Conservation (phyloP, 805 yeast species). For the Schwanniomyces pseudopolymorphus region DNA sequence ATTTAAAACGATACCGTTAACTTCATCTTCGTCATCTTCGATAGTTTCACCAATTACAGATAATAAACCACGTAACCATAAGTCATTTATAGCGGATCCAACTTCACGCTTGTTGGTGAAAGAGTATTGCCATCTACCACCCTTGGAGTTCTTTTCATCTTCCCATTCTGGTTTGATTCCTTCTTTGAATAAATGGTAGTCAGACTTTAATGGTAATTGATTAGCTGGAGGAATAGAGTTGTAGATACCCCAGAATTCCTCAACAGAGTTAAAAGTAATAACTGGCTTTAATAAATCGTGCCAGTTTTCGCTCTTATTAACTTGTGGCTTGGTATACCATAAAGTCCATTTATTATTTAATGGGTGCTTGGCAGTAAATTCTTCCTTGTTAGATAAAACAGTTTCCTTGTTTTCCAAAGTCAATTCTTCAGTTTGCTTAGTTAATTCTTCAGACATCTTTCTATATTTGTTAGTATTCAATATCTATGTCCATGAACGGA, state of each 20-base stretch:
- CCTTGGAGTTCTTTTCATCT: constrained; percentile 79
- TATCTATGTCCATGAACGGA: not conserved
- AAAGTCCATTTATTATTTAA: constrained; percentile 89
- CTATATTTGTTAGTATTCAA: constrained; percentile 3
- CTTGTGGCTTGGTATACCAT: constrained; percentile 96
- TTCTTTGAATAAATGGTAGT: constrained; percentile 91
- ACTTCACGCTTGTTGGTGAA: constrained; percentile 67
- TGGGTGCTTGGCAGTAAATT: constrained; percentile 82
- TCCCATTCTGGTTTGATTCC: constrained; percentile 99
- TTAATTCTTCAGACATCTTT: constrained; percentile 46
- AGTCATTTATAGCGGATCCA: constrained; percentile 69
- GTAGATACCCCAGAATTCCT: constrained; percentile 98
- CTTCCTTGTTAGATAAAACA: constrained; percentile 58
- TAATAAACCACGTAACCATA: constrained; percentile 88
- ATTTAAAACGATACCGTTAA: constrained; percentile 91
- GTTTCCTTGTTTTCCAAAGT: constrained; percentile 44
- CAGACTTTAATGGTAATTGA: constrained; percentile 88
- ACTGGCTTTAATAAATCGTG: constrained; percentile 89
- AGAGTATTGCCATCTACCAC: constrained; percentile 86
- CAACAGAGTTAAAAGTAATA: constrained; percentile 89
- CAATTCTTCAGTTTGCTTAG: constrained; percentile 44
- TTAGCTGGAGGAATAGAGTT: constrained; percentile 90
- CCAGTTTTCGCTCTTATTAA: constrained; percentile 81
- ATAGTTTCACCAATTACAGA: constrained; percentile 95
- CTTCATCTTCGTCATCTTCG: constrained; percentile 78